Base-by-base conservation (phyloP, 1,139 yeast species). In the Lodderomyces margitis region DNA sequence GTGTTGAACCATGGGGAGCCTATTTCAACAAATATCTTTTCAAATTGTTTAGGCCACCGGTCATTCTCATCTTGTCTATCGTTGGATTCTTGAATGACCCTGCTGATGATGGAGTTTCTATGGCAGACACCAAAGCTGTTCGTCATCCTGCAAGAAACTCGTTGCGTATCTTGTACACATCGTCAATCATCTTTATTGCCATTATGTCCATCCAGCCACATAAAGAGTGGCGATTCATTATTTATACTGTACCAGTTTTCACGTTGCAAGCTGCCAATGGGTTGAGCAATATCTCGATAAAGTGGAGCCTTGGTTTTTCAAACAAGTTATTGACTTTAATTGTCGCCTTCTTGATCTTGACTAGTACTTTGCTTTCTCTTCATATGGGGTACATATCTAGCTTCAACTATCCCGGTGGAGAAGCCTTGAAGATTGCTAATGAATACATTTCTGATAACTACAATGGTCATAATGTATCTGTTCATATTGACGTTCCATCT, bases 191-290 rank as follows among this genome's bases (percentile, higher is more conserved):
- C 9, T 91, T 68, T 57, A 72, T 88, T 23, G 51, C 68, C 2
- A 58, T 78, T 2, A 75, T 89, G 75, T 89, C 97, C 0, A 59
- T 83, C 42, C 95, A 86, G 58, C 92, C 95, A 1, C 98, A 91
- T 54, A 92, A 91, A 59, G 98, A 92, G 66, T 88, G 96, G 96
- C 75, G 98, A 52, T 92, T 91, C 53, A 80, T 92, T 40, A 66
- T 84, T 12, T 92, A 91, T 57, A 68, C 81, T 0, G 64, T 83
- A 9, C 97, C 98, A 2, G 68, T 85, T 0, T 60, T 87, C 44
- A 78, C 85, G 0, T 55, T 83, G 27, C 60, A 75, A 33, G 91
- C 87, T 3, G 83, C 95, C 4, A 70, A 75, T 40, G 87, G 86
- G 1, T 70, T 85, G 24, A 66, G 81, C 0, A 63, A 58, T 34